These are phyloP conservation scores for Pseudocercospora cruenta DNA, from an alignment of 2,329 filamentous ascomycete species.

Conservation along the genomic window DNA sequence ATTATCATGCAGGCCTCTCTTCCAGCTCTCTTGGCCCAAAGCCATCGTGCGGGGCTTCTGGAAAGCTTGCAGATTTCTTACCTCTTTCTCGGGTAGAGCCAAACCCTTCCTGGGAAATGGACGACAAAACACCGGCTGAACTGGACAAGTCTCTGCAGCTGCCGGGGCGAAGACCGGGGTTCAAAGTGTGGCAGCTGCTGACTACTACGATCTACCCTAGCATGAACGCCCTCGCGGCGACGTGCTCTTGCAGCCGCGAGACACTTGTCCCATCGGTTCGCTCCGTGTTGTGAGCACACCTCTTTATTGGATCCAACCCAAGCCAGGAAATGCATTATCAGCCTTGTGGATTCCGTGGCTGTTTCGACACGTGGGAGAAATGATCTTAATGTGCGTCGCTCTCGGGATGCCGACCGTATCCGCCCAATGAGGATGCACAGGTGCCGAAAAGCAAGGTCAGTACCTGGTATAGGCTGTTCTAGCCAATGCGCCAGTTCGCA, in stretches of 20 bases:
- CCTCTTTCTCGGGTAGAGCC: background rate
- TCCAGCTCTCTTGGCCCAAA: background rate
- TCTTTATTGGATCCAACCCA: slow-evolving; percentile 4
- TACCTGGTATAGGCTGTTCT: slow-evolving; percentile 15
- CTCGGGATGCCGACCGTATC: slow-evolving; percentile 14
- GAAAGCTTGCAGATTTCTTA: background rate
- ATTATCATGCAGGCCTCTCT: background rate
- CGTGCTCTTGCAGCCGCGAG: slow-evolving; percentile 2
- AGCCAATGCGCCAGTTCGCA: slow-evolving; percentile 14
- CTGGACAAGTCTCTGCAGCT: background rate
- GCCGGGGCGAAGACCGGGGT: background rate
- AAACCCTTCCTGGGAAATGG: background rate
- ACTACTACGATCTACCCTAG: slow-evolving; percentile 1
- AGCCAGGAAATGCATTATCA: slow-evolving; percentile 8
- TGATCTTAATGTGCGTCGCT: background rate
- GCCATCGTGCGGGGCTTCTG: background rate
- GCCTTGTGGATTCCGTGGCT: slow-evolving; percentile 10
- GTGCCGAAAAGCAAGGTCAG: slow-evolving; percentile 4
- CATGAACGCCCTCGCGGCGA: background rate
- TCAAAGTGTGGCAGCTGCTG: background rate
- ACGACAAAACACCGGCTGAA: slow-evolving; percentile 8
- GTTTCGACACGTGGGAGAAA: slow-evolving; percentile 8
- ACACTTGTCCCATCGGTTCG: slow-evolving; percentile 13
- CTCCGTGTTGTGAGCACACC: slow-evolving; percentile 6
- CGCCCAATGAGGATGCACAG: slow-evolving; percentile 12